Evolutionary conservation across 1,284 basidiomycete genomes (phyloP), one percentile per base, ranked within the genome.

Genomic region (Cerioporus squamosus): DNA sequence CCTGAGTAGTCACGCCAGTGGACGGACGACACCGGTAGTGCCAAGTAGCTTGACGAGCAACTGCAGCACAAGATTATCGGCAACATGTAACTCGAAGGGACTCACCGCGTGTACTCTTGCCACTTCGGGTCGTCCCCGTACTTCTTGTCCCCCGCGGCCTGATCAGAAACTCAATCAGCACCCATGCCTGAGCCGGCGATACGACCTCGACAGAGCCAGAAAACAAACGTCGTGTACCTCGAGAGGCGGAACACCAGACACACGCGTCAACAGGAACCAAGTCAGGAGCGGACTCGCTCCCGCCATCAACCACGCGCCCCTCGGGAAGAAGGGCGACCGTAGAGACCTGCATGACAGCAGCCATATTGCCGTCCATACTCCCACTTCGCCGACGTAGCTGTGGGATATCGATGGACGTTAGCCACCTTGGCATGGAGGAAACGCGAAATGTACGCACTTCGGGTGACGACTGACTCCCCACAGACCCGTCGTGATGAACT

Each of bases 321-420:
- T 61, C 45, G 85, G 79, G 67, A 81, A 80, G 65, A 79, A 75
- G 42, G 77, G 67, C 6, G 76, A 75, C 66, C 78, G 77, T 18
- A 88, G 72, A 8, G 82, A 79, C 10, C 77, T 64, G 3, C 80
- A 76, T 2, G 87, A 82, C 14, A 91, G 74, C 6, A 84, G 75
- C 78, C 84, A 91, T 26, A 92, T 86, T 10, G 87, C 88, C 3
- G 81, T 81, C 85, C 90, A 91, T 18, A 93, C 77, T 2, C 87
- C 83, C 12, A 93, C 80, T 75, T 94, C 91, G 23, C 88, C 90
- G 36, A 91, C 81, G 71, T 93, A 93, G 75, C 88, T 91, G 46
- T 47, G 60, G 51, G 49, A 40, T 46, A 61, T 59, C 56, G 52
- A 61, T 61, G 26, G 24, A 45, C 44, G n/a, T 61, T 54, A 52